phyloP scores from a whole-genome alignment of 495 filamentous ascomycete genomes.

The Paragyromitra xinjiangensis region DNA sequence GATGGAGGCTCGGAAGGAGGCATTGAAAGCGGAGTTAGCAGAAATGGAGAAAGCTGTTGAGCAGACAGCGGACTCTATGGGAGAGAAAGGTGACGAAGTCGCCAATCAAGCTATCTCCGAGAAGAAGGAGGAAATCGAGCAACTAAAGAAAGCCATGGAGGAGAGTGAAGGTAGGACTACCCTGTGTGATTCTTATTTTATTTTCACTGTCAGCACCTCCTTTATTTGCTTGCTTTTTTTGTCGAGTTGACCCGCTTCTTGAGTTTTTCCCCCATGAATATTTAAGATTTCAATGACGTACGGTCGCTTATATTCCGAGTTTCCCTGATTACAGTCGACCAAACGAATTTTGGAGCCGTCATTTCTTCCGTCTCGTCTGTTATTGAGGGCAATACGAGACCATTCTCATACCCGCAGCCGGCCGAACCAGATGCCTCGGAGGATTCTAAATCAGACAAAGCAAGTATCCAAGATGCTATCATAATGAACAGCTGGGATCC shows the following conservation, averaged over 20 bases:
- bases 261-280: not conserved
- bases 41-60: conserved; percentile 40
- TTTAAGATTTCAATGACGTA: conserved; percentile 15
- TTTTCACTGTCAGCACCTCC: conserved; percentile 2
- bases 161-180: conserved; percentile 39
- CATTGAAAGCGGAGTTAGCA: conserved; percentile 50
- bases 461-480: conserved; percentile 12
- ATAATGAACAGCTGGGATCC: conserved; percentile 30
- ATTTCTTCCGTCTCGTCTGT: conserved; percentile 23
- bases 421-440: conserved; percentile 5
- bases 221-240: not conserved
- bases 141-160: conserved; percentile 47
- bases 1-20: conserved; percentile 49
- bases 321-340: conserved; percentile 34
- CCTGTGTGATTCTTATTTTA: not conserved
- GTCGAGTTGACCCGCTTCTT: not conserved
- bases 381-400: conserved; percentile 6
- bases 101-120: conserved; percentile 36
- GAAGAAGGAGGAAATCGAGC: conserved; percentile 56
- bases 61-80: conserved; percentile 42
- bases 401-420: not conserved
- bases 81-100: conserved; percentile 39
- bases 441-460: conserved; percentile 10
- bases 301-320: conserved; percentile 42
- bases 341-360: conserved; percentile 18